Base-by-base conservation (phyloP, 176 grass and related monocot species). In the Phoenix dactylifera region DNA sequence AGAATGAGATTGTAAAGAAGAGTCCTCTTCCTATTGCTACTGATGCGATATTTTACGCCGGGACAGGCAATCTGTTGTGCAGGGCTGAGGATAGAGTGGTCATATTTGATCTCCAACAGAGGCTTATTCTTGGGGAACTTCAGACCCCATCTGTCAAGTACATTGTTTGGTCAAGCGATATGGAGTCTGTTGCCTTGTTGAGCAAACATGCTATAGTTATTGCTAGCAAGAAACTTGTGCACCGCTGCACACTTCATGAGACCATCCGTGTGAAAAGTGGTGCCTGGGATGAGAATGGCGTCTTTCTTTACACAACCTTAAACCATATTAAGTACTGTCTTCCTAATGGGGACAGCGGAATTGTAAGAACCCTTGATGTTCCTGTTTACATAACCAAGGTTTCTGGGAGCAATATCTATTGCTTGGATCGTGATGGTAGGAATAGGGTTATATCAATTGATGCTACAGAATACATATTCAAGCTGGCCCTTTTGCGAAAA, bases 251-350 rank as follows among this genome's bases (percentile, higher is more conserved):
- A 62, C 66, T 98, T n/a, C 94, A 98, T 30, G 94, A 92, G 76
- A 98, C 94, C n/a, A 93, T 98, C 7, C 88, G 94, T 74, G 94
- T 98, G 18, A 98, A 98, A 72, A 98, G 94, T 81, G 94, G 94
- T 65, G 94, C 94, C 18, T 98, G 94, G 94, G 94, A 98, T 83
- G 94, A 98, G 57, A 93, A 98, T 26, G 82, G 79, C 3, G 79
- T 98, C 52, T 93, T 98, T 22, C 71, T 98, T 58, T 98, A 98
- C 60, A 89, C 79, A 7, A 98, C 94, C 15, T 32, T 98, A 73
- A 98, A 98, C 71, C 94, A 98, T 82, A 98, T 98, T 67, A 98
- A 98, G 64, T 98, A 89, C 60, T 98, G 94, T 19, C 84, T 98
- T 73, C 94, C 88, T 20, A 98, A 98, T 72, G 94, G 94, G 29